These are phyloP conservation scores for Xylaria acuta DNA, from an alignment of 495 filamentous ascomycete genomes.

Conservation along the genomic window DNA sequence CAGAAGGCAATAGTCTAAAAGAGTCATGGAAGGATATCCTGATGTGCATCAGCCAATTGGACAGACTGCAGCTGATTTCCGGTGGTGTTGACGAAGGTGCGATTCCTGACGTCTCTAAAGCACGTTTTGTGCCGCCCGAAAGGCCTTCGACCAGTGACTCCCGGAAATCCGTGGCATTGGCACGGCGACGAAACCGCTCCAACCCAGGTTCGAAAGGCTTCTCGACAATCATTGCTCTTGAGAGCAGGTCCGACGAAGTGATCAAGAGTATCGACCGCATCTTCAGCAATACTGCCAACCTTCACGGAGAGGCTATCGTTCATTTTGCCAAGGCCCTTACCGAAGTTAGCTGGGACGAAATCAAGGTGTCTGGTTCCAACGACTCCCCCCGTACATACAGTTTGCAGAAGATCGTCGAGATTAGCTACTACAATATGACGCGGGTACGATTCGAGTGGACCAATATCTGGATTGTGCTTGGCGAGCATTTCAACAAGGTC, in stretches of 20 bases:
- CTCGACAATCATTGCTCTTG: constrained; percentile 85
- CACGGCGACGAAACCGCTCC: constrained; percentile 69
- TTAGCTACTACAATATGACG: constrained; percentile 99
- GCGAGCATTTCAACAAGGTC: constrained; percentile 96
- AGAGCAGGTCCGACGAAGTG: constrained; percentile 90
- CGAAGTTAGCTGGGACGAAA: constrained; percentile 99
- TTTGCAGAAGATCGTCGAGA: constrained; percentile 96
- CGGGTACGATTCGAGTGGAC: constrained; percentile 98
- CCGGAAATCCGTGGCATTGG: constrained; percentile 72
- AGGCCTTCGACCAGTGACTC: constrained; percentile 53
- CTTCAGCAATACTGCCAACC: constrained; percentile 92
- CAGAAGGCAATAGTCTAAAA: constrained; percentile 87
- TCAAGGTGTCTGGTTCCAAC: constrained; percentile 92
- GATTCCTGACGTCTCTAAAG: constrained; percentile 90
- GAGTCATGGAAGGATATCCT: constrained; percentile 94
- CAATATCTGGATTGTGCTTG: constrained; percentile 93
- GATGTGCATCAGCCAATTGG: constrained; percentile 94
- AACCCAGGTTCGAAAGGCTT: constrained; percentile 70
- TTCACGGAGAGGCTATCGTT: constrained; percentile 96
- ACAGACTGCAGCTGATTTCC: constrained; percentile 93
- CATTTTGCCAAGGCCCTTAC: constrained; percentile 92
- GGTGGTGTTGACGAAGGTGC: constrained; percentile 91
- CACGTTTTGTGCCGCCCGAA: constrained; percentile 68
- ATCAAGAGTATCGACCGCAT: constrained; percentile 92
- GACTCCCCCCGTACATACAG: constrained; percentile 95